Conservation (phyloP, 176 grass and related monocot genomes). For the Oryza brachyantha region DNA sequence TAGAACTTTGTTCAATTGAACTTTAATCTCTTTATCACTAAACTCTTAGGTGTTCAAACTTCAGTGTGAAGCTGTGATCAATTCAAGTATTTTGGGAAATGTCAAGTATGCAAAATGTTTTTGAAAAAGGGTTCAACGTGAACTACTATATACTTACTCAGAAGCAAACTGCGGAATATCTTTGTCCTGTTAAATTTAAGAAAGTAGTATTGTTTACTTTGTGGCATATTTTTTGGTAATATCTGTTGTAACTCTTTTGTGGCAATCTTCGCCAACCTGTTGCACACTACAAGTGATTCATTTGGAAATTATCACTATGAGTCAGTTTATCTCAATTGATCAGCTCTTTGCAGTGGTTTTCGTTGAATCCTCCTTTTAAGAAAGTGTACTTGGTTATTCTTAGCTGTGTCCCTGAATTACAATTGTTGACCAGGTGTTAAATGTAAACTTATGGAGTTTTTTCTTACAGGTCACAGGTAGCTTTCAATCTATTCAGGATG, state of each 20-base stretch:
- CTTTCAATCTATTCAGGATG: slow-evolving; percentile 70
- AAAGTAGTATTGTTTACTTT: background rate
- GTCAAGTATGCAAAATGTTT: background rate
- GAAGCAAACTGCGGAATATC: no score
- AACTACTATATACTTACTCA: no score
- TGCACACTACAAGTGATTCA: background rate
- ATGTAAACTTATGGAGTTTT: slow-evolving; percentile 23
- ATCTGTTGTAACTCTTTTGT: slow-evolving; percentile 7
- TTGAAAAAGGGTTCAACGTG: background rate
- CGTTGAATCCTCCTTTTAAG: background rate
- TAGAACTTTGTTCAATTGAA: no score
- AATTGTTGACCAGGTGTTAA: slow-evolving; percentile 18
- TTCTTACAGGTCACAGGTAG: slow-evolving; percentile 61
- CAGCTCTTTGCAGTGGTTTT: background rate
- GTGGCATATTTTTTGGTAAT: no score
- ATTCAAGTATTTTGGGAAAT: background rate
- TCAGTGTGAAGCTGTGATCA: background rate
- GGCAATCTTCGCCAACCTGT: background rate
- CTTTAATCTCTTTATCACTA: no score
- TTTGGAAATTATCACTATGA: slow-evolving; percentile 13
- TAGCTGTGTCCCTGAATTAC: background rate
- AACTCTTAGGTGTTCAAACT: background rate
- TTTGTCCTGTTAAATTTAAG: slow-evolving; percentile 3
- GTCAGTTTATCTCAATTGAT: slow-evolving; percentile 1
- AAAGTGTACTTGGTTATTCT: slow-evolving; percentile 16